phyloP scores from a whole-genome alignment of 2,329 filamentous ascomycete species.

The Verticillium klebahnii region DNA sequence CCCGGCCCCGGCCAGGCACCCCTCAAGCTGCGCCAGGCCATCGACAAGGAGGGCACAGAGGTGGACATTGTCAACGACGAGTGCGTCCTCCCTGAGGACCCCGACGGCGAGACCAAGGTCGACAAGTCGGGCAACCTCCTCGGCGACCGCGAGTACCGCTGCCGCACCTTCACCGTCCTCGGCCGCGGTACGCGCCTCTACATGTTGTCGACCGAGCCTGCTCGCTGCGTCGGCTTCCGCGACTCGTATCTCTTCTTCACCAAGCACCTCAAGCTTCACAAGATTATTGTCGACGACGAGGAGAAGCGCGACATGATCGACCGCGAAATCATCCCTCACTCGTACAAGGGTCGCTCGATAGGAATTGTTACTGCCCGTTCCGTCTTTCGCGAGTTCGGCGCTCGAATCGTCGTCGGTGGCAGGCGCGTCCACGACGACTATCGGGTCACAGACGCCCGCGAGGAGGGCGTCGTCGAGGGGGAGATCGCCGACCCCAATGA shows the following conservation, averaged over 20 bases:
- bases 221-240: slow-evolving; percentile 91
- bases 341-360: slow-evolving; percentile 96
- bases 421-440: slow-evolving; percentile 87
- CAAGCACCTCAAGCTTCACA: slow-evolving; percentile 93
- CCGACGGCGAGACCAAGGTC: slow-evolving; percentile 88
- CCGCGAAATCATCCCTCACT: slow-evolving; percentile 91
- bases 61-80: slow-evolving; percentile 91
- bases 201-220: slow-evolving; percentile 98
- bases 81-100: slow-evolving; percentile 79
- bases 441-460: slow-evolving; percentile 68
- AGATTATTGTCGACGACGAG: slow-evolving; percentile 97
- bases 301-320: slow-evolving; percentile 97
- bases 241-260: slow-evolving; percentile 99
- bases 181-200: slow-evolving; percentile 83
- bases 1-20: slow-evolving; percentile 67
- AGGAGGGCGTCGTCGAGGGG: slow-evolving; percentile 74
- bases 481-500: slow-evolving; percentile 91
- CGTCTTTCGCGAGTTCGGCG: slow-evolving; percentile 94
- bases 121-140: slow-evolving; percentile 81
- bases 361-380: slow-evolving; percentile 95
- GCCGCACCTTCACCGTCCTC: slow-evolving; percentile 87
- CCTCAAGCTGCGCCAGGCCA: slow-evolving; percentile 75
- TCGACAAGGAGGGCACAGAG: slow-evolving; percentile 91
- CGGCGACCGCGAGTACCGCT: slow-evolving; percentile 86
- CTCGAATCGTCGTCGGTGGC: slow-evolving; percentile 88